phyloP scores from a whole-genome alignment of 305 asterid genomes.

The Lippia alba region DNA sequence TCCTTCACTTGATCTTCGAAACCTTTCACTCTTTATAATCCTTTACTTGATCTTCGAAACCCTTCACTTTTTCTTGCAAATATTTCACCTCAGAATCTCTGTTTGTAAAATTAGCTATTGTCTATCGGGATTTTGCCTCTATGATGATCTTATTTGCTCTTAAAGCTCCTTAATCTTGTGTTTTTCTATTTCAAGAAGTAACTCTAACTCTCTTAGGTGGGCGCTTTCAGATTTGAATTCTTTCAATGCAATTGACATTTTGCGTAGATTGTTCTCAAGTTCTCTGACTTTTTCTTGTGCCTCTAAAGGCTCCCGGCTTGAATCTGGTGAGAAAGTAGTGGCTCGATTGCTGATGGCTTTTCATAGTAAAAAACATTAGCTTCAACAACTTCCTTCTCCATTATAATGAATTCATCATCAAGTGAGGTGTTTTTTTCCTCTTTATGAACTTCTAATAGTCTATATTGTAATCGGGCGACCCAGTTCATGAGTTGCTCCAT shows the following conservation, averaged over 20 bases:
- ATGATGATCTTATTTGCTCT: conserved; percentile 53
- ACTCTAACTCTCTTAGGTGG: conserved; percentile 57
- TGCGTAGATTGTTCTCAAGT: conserved; percentile 54
- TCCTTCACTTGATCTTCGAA: conserved; percentile 54
- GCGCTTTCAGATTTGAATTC: conserved; percentile 54
- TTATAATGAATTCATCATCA: conserved; percentile 68
- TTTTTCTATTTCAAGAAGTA: conserved; percentile 59
- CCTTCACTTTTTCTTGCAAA: conserved; percentile 57
- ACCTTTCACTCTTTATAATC: conserved; percentile 45
- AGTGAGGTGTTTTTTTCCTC: conserved; percentile 49
- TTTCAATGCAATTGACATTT: too few species aligned
- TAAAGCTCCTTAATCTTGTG: conserved; percentile 63
- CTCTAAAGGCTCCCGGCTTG: conserved; percentile 56
- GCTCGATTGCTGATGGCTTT: conserved; percentile 31
- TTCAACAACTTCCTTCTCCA: conserved; percentile 55
- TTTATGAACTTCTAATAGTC: conserved; percentile 33
- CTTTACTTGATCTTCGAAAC: conserved; percentile 66
- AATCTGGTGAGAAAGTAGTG: conserved; percentile 33
- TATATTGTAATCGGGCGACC: too few species aligned
- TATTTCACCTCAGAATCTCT: conserved; percentile 64
- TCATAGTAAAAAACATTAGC: conserved; percentile 11
- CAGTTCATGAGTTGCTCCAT: too few species aligned
- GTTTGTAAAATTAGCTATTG: conserved; percentile 47
- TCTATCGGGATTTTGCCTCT: conserved; percentile 68
- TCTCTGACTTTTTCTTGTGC: conserved; percentile 60